phyloP scores from a whole-genome alignment of 305 asterid species.

The Caryopteris hybrid region DNA sequence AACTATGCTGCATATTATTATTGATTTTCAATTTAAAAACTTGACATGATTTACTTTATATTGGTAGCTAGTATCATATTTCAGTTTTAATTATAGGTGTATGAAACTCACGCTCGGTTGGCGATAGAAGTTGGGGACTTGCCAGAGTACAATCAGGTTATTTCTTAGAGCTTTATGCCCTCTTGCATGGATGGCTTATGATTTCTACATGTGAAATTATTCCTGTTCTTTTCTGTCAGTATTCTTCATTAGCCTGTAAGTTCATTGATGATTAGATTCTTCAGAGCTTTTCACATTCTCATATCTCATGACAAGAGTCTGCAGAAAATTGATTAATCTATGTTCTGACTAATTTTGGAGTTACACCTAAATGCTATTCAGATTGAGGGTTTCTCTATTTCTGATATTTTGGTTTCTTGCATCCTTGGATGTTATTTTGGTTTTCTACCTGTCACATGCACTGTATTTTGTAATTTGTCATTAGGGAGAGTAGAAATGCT shows the following conservation, averaged over 20 bases:
- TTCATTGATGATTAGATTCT: too few species aligned
- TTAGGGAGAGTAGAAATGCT: background rate
- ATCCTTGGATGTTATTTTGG: too few species aligned
- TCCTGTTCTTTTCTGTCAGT: background rate
- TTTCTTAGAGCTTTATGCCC: slow-evolving; percentile 19
- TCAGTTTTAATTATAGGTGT: slow-evolving; percentile 57
- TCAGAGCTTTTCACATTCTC: background rate
- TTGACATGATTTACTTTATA: background rate
- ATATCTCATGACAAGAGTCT: background rate
- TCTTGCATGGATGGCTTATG: background rate
- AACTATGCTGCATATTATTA: background rate
- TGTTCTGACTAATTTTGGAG: background rate
- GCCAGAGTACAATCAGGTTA: slow-evolving; percentile 94
- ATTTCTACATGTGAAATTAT: background rate
- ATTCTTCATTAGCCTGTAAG: background rate
- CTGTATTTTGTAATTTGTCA: background rate
- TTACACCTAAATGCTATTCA: background rate
- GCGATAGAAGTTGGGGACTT: slow-evolving; percentile 95
- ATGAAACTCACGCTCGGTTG: slow-evolving; percentile 96
- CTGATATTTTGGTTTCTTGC: too few species aligned
- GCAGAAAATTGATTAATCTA: background rate
- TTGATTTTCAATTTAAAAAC: background rate
- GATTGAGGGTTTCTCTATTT: background rate
- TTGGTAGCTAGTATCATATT: slow-evolving; percentile 8
- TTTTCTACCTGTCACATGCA: background rate